phyloP scores from a whole-genome alignment of 768 basidiomycete genomes.

The Rubroboletus satanas region DNA sequence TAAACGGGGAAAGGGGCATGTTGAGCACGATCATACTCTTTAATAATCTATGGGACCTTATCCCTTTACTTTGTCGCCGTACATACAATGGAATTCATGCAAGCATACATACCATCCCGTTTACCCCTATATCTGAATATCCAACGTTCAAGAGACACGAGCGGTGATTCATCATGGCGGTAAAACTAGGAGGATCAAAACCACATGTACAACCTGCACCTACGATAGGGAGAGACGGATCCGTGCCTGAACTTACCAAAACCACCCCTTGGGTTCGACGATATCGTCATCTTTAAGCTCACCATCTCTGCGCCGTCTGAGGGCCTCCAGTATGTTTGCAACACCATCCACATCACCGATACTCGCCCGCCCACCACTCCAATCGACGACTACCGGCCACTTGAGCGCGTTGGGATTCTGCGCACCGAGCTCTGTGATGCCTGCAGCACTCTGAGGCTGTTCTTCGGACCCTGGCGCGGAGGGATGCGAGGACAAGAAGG shows the following conservation, averaged over 20 bases:
- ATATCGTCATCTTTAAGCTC: conserved; percentile 45
- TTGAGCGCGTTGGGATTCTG: conserved; percentile 60
- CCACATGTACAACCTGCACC: neutral
- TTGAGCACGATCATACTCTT: neutral
- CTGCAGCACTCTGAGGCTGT: conserved; percentile 40
- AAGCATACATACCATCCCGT: no score
- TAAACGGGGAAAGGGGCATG: no score
- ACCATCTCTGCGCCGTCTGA: conserved; percentile 66
- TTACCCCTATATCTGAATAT: neutral
- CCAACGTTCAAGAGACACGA: neutral
- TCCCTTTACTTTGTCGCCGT: neutral
- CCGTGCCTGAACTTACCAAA: conserved; percentile 31
- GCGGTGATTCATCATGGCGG: neutral
- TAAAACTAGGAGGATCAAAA: neutral
- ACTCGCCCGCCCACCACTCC: conserved; percentile 60
- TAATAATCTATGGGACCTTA: neutral
- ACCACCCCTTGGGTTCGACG: conserved; percentile 54
- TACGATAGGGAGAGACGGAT: neutral
- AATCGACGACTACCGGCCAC: conserved; percentile 81
- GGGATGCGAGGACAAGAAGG: conserved; percentile 64
- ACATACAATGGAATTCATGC: neutral
- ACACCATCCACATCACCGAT: conserved; percentile 70
- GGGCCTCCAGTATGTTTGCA: conserved; percentile 57
- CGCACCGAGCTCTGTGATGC: conserved; percentile 47
- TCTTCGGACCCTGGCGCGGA: conserved; percentile 36